A percentile compares a stretch with the other conserved stretches of the same genome.
Evolutionary conservation across 441 rosid species (phyloP).

Genomic region (Populus trichocarpa): DNA sequence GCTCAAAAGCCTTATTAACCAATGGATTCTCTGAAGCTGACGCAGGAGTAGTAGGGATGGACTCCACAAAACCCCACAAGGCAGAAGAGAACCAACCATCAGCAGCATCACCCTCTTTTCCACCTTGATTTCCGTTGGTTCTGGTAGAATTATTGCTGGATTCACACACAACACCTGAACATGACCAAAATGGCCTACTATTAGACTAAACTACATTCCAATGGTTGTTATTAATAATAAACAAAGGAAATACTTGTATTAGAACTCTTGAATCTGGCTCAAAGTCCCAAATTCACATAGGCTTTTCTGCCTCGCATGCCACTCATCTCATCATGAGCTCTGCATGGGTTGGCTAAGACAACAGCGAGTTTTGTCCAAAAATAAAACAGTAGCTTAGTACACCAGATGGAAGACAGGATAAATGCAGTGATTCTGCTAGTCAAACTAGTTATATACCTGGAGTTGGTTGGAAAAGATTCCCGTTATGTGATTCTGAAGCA

Average conservation of each 20-base stretch:
- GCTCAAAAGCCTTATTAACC: conserved; percentile 62
- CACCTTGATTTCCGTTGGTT: conserved; percentile 33
- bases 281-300: conserved; percentile 30
- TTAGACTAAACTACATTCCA: conserved; percentile 15
- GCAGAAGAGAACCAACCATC: conserved; percentile 55
- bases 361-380: conserved; percentile 35
- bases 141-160: conserved; percentile 14
- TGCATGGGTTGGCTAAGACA: conserved; percentile 37
- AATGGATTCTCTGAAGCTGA: conserved; percentile 73
- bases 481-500: conserved; percentile 30
- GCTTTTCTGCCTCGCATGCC: conserved; percentile 37
- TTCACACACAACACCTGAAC: conserved; percentile 43
- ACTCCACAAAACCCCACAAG: conserved; percentile 71
- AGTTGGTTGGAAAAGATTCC: conserved; percentile 22
- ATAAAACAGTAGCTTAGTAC: conserved; percentile 22
- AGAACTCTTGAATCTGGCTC: conserved; percentile 48
- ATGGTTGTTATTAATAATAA: background rate
- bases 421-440: conserved; percentile 9
- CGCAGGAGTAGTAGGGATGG: conserved; percentile 83
- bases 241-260: conserved; percentile 32
- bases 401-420: conserved; percentile 18
- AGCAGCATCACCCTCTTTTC: conserved; percentile 30
- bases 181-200: conserved; percentile 17
- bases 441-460: conserved; percentile 46
- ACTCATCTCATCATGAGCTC: conserved; percentile 45